These are phyloP conservation scores for Rhizomucor pusillus DNA, from an alignment of 371 early-diverging fungal species.

Conservation along the genomic window DNA sequence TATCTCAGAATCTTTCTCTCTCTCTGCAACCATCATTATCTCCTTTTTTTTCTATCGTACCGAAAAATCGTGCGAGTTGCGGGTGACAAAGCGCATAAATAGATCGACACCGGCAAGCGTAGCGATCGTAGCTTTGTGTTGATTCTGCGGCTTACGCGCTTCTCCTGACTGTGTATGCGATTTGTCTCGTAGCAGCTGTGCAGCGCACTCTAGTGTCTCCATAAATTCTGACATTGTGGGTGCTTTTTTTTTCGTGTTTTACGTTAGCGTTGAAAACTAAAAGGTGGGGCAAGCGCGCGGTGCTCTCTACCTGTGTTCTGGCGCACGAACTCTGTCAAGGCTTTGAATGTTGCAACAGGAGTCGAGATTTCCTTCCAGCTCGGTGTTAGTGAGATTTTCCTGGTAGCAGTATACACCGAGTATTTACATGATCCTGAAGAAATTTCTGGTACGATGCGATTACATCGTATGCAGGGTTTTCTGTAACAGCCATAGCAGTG, in stretches of 20 bases:
- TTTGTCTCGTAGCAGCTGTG: constrained; percentile 52
- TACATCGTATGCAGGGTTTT: constrained; percentile 6
- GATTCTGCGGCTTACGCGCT: constrained; percentile 21
- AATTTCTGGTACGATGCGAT: constrained; percentile 19
- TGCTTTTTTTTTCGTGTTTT: constrained; percentile 34
- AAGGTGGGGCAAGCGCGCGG: neutral
- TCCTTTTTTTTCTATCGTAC: constrained; percentile 25
- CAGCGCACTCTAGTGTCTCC: constrained; percentile 70
- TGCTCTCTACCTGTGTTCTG: constrained; percentile 56
- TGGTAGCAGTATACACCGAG: neutral
- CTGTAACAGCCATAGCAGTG: too few relatives aligned
- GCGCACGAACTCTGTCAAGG: constrained; percentile 74
- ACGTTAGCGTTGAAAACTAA: neutral
- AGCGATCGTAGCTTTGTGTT: constrained; percentile 51
- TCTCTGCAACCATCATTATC: neutral
- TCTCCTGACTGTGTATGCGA: constrained; percentile 19
- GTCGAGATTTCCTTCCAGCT: constrained; percentile 74
- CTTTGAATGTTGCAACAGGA: constrained; percentile 86
- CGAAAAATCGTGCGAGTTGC: constrained; percentile 67
- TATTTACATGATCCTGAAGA: constrained; percentile 24
- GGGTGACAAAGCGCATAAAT: constrained; percentile 77
- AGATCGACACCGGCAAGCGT: constrained; percentile 85
- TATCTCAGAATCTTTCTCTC: neutral
- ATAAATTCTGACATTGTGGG: constrained; percentile 88
- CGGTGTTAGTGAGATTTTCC: too few relatives aligned